phyloP scores from a whole-genome alignment of 768 basidiomycete genomes.

The Termitomyces sp. region DNA sequence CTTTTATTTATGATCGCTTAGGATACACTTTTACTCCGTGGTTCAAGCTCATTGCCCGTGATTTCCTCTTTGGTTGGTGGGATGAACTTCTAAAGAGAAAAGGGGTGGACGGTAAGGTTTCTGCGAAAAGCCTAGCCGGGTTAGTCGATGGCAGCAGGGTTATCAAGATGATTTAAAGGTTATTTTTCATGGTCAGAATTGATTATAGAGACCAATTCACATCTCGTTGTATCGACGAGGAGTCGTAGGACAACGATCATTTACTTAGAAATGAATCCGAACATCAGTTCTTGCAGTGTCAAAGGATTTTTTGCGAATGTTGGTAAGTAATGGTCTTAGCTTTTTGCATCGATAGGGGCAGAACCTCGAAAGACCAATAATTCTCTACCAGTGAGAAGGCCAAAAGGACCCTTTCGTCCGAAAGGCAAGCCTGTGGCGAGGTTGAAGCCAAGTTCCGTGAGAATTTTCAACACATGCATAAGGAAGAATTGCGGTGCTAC shows the following conservation, averaged over 20 bases:
- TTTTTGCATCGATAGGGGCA: constrained; percentile 7
- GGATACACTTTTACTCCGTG: constrained; percentile 94
- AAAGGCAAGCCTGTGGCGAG: constrained; percentile 67
- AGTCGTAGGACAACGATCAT: neutral
- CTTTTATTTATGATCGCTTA: constrained; percentile 22
- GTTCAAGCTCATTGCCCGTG: constrained; percentile 97
- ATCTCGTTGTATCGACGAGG: neutral
- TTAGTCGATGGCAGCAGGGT: constrained; percentile 71
- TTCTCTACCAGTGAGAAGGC: constrained; percentile 44
- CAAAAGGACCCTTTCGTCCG: constrained; percentile 37
- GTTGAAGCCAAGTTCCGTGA: constrained; percentile 50
- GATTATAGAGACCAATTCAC: neutral
- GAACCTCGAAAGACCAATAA: constrained; percentile 58
- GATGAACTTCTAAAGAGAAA: constrained; percentile 73
- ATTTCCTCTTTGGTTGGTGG: constrained; percentile 99
- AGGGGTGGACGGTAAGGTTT: constrained; percentile 47
- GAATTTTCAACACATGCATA: constrained; percentile 56
- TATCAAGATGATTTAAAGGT: constrained; percentile 35
- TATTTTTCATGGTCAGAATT: neutral
- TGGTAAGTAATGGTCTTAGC: neutral
- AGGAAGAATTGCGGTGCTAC: constrained; percentile 51
- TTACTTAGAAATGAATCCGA: neutral
- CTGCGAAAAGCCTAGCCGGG: constrained; percentile 58
- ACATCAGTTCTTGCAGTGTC: neutral
- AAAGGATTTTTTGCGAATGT: neutral